Evolutionary conservation across 192 early-diverging fungal genomes (phyloP), one percentile per base, ranked within the genome.

Genomic region (Coemansia erecta): DNA sequence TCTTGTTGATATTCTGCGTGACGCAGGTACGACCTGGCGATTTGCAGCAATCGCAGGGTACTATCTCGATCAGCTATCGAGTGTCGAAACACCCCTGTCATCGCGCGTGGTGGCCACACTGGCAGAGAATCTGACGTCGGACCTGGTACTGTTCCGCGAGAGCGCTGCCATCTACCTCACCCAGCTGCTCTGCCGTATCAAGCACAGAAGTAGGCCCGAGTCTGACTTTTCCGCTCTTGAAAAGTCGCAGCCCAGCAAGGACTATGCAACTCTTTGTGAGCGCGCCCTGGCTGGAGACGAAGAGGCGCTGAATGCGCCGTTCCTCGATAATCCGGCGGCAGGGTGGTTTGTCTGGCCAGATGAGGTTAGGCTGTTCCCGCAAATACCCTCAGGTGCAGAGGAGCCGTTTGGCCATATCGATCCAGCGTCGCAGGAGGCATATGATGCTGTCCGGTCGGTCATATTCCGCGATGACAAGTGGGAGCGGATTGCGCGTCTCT

Each of bases 341-440:
- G 94, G 94, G 7, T 96, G 91, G 92, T 83, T 87, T 60, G 90
- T 82, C 8, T 94, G 91, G 90, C 89, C 92, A 9, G 64, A 76
- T 19, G 63, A 69, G 11, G 75, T 73, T 61, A 84, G 80, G 55
- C 83, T 75, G 0, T 92, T 90, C 56, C 42, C 43, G 2, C 13
- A 58, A n/a, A 53, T 75, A 15, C 72, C 63, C 8, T 52, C 70
- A 13, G 81, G 61, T 6, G 64, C 62, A 2, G 44, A 67, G 1
- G 64, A 43, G 28, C 50, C 73, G 4, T 80, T 84, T 41, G 82
- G 83, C 17, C 70, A 52, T 35, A 74, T 85, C 21, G 92, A 94
- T 31, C 43, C 75, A 0, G 78, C 66, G 9, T 92, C 85, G 35
- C 61, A 68, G 12, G 78, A 69, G 9, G 84, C 83, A 0, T 84